Evolutionary conservation across 345 rosid species (phyloP).

Genomic region (Euphorbia tirucalli): DNA sequence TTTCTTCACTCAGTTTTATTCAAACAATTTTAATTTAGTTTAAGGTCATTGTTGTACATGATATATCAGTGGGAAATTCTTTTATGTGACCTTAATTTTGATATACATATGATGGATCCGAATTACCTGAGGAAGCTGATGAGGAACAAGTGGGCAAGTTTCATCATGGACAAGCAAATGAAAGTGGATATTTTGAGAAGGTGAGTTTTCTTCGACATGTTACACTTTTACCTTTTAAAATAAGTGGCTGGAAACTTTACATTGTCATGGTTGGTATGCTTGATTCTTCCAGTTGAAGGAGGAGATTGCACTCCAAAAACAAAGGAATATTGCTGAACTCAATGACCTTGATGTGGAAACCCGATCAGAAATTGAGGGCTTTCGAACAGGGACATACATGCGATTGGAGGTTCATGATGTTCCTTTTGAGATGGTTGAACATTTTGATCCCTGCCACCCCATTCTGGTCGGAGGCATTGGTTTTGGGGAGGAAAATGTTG

Average conservation of each 20-base stretch:
- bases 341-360: slow-evolving; percentile 75
- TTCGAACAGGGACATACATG: slow-evolving; percentile 71
- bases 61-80: neutral
- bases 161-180: slow-evolving; percentile 47
- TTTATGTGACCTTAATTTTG: slow-evolving; percentile 52
- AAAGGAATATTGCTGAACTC: slow-evolving; percentile 73
- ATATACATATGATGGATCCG: slow-evolving; percentile 60
- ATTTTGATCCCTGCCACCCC: slow-evolving; percentile 90
- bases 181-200: slow-evolving; percentile 68
- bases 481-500: slow-evolving; percentile 80
- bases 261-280: slow-evolving; percentile 26
- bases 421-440: slow-evolving; percentile 90
- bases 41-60: neutral
- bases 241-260: slow-evolving; percentile 16
- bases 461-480: slow-evolving; percentile 84
- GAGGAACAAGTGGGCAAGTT: slow-evolving; percentile 36
- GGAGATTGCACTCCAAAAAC: slow-evolving; percentile 74
- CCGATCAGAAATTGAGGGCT: slow-evolving; percentile 83
- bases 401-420: slow-evolving; percentile 88
- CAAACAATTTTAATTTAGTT: neutral
- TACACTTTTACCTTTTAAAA: neutral
- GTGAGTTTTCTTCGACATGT: slow-evolving; percentile 31
- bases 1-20: neutral
- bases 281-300: slow-evolving; percentile 67
- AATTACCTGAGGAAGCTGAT: slow-evolving; percentile 54